Evolutionary conservation across 192 early-diverging fungal genomes (phyloP), one percentile per base, ranked within the genome.

Genomic region (Umbelopsis isabellina): DNA sequence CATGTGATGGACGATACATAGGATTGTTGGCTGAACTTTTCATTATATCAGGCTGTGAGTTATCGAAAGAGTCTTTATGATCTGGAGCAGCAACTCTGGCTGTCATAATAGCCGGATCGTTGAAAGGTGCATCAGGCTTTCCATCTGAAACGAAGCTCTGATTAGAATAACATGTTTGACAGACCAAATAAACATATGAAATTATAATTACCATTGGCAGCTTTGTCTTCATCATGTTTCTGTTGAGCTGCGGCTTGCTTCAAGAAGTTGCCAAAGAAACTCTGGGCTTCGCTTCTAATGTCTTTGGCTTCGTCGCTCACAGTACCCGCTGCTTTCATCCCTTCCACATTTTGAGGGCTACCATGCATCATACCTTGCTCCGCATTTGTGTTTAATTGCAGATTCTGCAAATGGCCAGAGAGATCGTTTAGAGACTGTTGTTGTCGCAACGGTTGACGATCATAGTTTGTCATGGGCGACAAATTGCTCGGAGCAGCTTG

Each of bases 51-150:
- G 30, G 3, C 27, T 61, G 27, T 61, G 55, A 4, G 12, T 33
- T 12, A 3, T 23, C 9, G 4, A 22, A 2, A 10, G 51, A 9
- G 51, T 5, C 37, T 10, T 52, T 61, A 25, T 53, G 51, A 23
- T 25, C 21, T 25, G 71, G 64, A 18, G 49, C 33, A 51, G 80
- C 77, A 4, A 84, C 73, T 1, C 80, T 81, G 12, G 79, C 82
- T 0, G 86, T 79, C 87, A 88, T 88, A 21, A 88, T 88, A 2
- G 87, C 87, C 23, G 87, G 87, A 69, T 88, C 87, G 64, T 85
- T 83, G 74, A 88, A 85, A 16, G 80, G 73, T 46, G 82, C 70
- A n/a, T 21, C 70, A 9, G 27, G 9, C n/a, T 51, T 72, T 70
- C 12, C 30, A 44, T 33, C 53, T 46, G 7, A 33, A 21, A 49